These are phyloP conservation scores for Ambrosia hybrid DNA, from an alignment of 140 eudicot genomes.

Conservation along the genomic window DNA sequence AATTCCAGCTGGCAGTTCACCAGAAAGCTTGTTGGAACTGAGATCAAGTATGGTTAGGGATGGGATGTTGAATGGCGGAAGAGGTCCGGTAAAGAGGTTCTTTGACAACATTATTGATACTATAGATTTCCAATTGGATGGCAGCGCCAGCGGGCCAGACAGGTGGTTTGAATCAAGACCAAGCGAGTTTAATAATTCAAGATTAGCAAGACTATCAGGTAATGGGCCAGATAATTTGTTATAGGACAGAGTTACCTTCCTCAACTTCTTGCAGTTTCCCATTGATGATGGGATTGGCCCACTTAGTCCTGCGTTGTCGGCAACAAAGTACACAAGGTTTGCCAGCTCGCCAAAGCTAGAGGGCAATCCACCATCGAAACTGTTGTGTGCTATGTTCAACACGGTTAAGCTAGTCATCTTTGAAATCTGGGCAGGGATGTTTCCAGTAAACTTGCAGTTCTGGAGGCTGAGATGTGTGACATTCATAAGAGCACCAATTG, in stretches of 20 bases:
- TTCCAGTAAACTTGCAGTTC: conserved; percentile 58
- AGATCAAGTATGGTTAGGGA: conserved; percentile 51
- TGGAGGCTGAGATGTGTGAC: conserved; percentile 56
- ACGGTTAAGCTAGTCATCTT: conserved; percentile 49
- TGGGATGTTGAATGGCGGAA: conserved; percentile 62
- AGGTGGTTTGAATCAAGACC: conserved; percentile 56
- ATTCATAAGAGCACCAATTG: conserved; percentile 48
- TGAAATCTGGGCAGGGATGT: conserved; percentile 62
- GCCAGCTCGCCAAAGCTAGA: conserved; percentile 53
- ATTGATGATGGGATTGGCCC: conserved; percentile 68
- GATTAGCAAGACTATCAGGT: conserved; percentile 58
- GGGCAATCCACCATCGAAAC: conserved; percentile 71
- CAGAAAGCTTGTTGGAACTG: conserved; percentile 66
- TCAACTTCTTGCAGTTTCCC: conserved; percentile 76
- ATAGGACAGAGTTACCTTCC: conserved; percentile 53
- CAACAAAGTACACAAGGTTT: conserved; percentile 62
- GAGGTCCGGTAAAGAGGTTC: conserved; percentile 58
- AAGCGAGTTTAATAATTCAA: conserved; percentile 59
- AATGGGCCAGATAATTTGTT: conserved; percentile 68
- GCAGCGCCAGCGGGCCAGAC: conserved; percentile 69
- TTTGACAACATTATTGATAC: conserved; percentile 49
- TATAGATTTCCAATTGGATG: conserved; percentile 69
- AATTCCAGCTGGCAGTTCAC: conserved; percentile 54
- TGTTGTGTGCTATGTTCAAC: conserved; percentile 67
- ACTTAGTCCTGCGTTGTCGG: conserved; percentile 56